Evolutionary conservation across 2,329 filamentous ascomycete genomes (phyloP).

Genomic region (Amauroascus niger): DNA sequence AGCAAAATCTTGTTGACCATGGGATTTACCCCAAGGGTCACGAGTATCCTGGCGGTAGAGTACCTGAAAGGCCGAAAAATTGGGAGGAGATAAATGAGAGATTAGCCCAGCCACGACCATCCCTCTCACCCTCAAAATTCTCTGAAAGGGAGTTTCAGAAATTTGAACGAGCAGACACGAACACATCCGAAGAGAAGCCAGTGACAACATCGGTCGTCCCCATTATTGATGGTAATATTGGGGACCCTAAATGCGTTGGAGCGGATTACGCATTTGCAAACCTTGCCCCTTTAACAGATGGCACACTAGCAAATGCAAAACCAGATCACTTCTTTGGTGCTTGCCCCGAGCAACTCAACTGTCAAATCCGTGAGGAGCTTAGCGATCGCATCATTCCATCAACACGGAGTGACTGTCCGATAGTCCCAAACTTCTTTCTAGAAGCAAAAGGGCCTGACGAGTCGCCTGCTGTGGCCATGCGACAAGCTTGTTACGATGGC

Average conservation of each 20-base stretch:
- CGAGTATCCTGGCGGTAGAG: constrained; percentile 20
- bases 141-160: constrained; percentile 23
- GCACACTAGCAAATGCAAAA: constrained; percentile 19
- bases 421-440: constrained; percentile 30
- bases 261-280: constrained; percentile 29
- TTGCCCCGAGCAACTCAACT: constrained; percentile 24
- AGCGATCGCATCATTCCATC: constrained; percentile 25
- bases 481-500: constrained; percentile 33
- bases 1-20: constrained; percentile 32
- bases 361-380: constrained; percentile 22
- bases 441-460: constrained; percentile 33
- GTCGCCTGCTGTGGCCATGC: constrained; percentile 23
- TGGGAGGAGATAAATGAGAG: constrained; percentile 24
- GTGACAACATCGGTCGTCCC: constrained; percentile 27
- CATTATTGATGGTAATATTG: constrained; percentile 15
- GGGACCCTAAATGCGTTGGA: constrained; percentile 19
- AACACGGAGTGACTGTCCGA: constrained; percentile 7
- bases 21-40: constrained; percentile 25
- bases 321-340: constrained; percentile 28
- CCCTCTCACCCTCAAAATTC: constrained; percentile 31
- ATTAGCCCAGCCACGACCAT: constrained; percentile 22
- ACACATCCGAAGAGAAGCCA: constrained; percentile 30
- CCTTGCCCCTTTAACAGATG: constrained; percentile 30
- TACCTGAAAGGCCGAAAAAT: constrained; percentile 25
- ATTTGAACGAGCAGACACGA: constrained; percentile 24